Percentiles rank a stretch among this genome's conserved stretches.
These are phyloP conservation scores for Boletus sp. DNA, from an alignment of 768 basidiomycete genomes.

Conservation along the genomic window DNA sequence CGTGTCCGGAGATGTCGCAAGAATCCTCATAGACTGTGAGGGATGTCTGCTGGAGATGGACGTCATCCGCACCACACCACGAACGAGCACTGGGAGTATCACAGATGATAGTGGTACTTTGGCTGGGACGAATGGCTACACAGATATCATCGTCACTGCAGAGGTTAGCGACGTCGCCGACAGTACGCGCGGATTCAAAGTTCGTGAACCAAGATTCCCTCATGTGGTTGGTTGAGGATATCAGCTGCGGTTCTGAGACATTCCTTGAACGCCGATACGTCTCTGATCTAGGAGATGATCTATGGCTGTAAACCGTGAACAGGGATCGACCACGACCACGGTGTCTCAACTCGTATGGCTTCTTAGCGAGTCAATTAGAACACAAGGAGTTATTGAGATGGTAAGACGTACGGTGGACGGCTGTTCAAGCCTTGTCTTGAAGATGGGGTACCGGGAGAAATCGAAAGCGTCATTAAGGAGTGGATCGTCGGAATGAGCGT, in stretches of 20 bases:
- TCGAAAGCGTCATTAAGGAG: slow-evolving; percentile 23
- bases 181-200: slow-evolving; percentile 7
- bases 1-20: neutral
- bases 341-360: neutral
- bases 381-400: neutral
- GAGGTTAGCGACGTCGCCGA: slow-evolving; percentile 9
- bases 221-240: slow-evolving; percentile 16
- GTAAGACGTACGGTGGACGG: slow-evolving; percentile 6
- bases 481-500: slow-evolving; percentile 24
- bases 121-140: neutral
- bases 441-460: slow-evolving; percentile 11
- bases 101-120: neutral
- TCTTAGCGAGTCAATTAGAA: neutral
- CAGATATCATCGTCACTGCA: neutral
- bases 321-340: slow-evolving; percentile 2
- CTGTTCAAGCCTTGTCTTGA: neutral
- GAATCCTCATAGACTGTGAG: neutral
- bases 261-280: slow-evolving; percentile 9
- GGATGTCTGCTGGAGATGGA: neutral
- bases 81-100: neutral
- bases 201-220: slow-evolving; percentile 19
- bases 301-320: neutral
- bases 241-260: slow-evolving; percentile 24
- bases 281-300: neutral
- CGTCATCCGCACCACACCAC: neutral